Evolutionary conservation across 192 early-diverging fungal species (phyloP).

Genomic region (Mortierella alpina): DNA sequence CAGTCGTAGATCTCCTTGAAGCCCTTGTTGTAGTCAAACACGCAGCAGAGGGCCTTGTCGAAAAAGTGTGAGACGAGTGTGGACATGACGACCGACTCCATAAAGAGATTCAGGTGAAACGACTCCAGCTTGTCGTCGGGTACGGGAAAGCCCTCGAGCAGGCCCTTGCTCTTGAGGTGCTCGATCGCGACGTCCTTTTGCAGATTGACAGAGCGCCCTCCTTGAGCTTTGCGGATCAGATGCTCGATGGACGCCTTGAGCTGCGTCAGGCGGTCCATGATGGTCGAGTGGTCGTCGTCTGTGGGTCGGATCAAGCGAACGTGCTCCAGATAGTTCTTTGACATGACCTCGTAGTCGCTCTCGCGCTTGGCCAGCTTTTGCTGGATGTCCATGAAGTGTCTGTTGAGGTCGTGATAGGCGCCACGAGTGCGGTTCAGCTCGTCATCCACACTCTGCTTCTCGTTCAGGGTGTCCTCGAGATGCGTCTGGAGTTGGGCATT

Average conservation of each 20-base stretch:
- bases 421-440: conserved; percentile 23
- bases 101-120: conserved; percentile 45
- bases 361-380: conserved; percentile 37
- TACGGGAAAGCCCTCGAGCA: conserved; percentile 30
- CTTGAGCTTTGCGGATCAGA: conserved; percentile 44
- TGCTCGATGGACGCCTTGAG: conserved; percentile 52
- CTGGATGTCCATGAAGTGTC: conserved; percentile 27
- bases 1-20: conserved; percentile 53
- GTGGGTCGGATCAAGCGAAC: conserved; percentile 44
- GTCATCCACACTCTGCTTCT: conserved; percentile 22
- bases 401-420: conserved; percentile 25
- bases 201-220: conserved; percentile 44
- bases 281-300: conserved; percentile 49
- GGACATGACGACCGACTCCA: conserved; percentile 49
- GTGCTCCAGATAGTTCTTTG: conserved; percentile 50
- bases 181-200: conserved; percentile 27
- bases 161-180: conserved; percentile 35
- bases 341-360: conserved; percentile 51
- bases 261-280: conserved; percentile 40
- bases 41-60: conserved; percentile 30
- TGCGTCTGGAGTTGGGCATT: background rate
- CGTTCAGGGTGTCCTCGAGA: conserved; percentile 13
- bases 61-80: conserved; percentile 38
- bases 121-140: conserved; percentile 40
- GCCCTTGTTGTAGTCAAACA: conserved; percentile 44